Base-by-base conservation (phyloP, 208 protist species). In the Acanthamoeba royreba region DNA sequence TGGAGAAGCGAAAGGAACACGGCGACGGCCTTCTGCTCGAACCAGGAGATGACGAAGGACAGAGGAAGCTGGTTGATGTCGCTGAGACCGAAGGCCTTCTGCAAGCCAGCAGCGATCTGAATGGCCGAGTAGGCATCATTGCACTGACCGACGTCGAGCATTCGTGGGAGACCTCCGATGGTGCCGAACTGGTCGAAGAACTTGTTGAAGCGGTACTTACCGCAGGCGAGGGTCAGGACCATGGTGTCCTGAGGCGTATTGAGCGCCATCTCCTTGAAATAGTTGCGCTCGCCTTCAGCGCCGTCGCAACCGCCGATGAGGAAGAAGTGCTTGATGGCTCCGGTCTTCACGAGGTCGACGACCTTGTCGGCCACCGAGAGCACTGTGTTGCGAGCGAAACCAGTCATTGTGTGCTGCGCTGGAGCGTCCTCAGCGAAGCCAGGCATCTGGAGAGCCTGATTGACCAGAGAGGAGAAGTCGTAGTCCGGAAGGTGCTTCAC, bases 271-370 rank as follows among this genome's bases (percentile, higher is more conserved):
- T 97, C 86, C 25, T 95, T 96, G 93, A 95, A 98, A 88, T 98
- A 98, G 53, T 49, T 94, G 40, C 98, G 95, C 40, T 86, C 83
- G 49, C 72, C 79, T 55, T 98, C 96, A 43, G 46, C 81, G 31
- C 98, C 98, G 94, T 98, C 98, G 94, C 98, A 98, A 9, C 98
- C 98, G 69, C 98, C 98, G 69, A 98, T 97, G 42, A 98, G 85
- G 77, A 97, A 97, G 94, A 98, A 96, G 77, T 94, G 89, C 72
- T 94, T 97, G 87, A 98, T 95, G 17, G 95, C 25, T 15, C 98
- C 98, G n/a, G 2, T 63, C 92, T 98, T 98, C 77, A 98, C 93
- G 25, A 94, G 92, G 1, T 97, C 96, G 31, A 98, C 46, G 17
- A 98, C 87, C 4, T 63, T 85, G 13, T 58, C 63, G 28, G 95